Evolutionary conservation across 2,329 filamentous ascomycete species (phyloP), one percentile per base, ranked within the genome.

Genomic region (Dactylellina cionopaga): DNA sequence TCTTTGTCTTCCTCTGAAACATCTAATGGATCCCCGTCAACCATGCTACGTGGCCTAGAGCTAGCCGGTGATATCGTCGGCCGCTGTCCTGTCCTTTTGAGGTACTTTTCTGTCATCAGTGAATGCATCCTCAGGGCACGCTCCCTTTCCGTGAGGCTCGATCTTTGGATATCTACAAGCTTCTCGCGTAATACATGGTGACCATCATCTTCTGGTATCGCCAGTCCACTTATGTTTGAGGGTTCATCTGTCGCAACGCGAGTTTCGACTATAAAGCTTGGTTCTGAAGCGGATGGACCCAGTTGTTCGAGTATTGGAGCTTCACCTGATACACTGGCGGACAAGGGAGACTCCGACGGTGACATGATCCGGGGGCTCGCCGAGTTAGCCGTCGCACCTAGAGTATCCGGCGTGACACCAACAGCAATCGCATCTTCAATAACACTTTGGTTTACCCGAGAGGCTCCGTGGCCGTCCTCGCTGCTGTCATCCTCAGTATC

Each of bases 191-290:
- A 80, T 60, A 82, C 80, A 15, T 85, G 83, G 89, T 92, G 93
- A 44, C 91, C 91, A 82, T 95, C 91, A 77, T 94, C 90, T 78
- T 89, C 91, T 0, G 91, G 90, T 39, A 92, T 79, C 39, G 78
- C 71, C 2, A 62, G 60, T 22, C 58, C 44, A 31, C 47, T 75
- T 15, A 52, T 13, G 22, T 55, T 58, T n/a, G 52, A 31, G 22
- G 25, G 29, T 1, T 63, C 43, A 3, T 54, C 37, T 9, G 58
- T 37, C 7, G 55, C 22, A 4, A 24, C 10, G 17, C 10, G 37
- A n/a, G 35, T 39, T 25, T 60, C 52, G 13, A 29, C 10, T 11
- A 9, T 11, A 10, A n/a, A 13, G 10, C 33, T 15, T 3, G 35
- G 3, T 47, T 49, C 68, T 5, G 25, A 7, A 13, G 37, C 31